A percentile compares a stretch with the other conserved stretches of the same genome.
phyloP scores from a whole-genome alignment of 2,329 filamentous ascomycete species.

The Ustilaginoidea virens region DNA sequence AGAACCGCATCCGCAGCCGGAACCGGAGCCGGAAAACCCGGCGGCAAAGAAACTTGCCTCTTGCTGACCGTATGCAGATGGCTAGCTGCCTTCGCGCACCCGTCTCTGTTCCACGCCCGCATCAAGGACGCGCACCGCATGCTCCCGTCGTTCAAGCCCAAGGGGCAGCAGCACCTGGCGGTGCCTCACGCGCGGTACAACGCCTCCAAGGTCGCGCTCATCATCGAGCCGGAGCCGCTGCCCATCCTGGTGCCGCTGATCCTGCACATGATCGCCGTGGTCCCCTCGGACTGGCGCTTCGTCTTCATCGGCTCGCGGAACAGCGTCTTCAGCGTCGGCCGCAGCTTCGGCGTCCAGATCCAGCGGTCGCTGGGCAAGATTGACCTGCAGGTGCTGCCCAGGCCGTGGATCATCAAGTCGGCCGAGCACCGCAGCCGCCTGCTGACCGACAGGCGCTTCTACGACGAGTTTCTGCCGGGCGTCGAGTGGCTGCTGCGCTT shows the following conservation, averaged over 20 bases:
- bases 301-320: conserved; percentile 34
- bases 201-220: conserved; percentile 32
- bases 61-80: too few species aligned
- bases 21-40: too few species aligned
- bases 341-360: conserved; percentile 29
- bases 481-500: conserved; percentile 40
- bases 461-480: conserved; percentile 31
- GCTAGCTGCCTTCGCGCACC: too few species aligned
- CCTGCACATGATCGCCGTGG: conserved; percentile 35
- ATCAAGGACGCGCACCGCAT: too few species aligned
- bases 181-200: conserved; percentile 27
- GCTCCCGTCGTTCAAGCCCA: too few species aligned
- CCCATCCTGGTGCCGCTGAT: conserved; percentile 33
- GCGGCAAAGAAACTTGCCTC: too few species aligned
- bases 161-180: too few species aligned
- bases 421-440: conserved; percentile 33
- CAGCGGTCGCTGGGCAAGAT: conserved; percentile 35
- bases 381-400: conserved; percentile 31
- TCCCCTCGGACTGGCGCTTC: conserved; percentile 39
- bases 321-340: conserved; percentile 28
- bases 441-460: conserved; percentile 35
- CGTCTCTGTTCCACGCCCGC: too few species aligned
- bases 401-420: conserved; percentile 28
- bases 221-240: conserved; percentile 33
- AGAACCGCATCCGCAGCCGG: too few species aligned